Base-by-base conservation (phyloP, 352 stramenopile species). In the Phytophthora sp. region DNA sequence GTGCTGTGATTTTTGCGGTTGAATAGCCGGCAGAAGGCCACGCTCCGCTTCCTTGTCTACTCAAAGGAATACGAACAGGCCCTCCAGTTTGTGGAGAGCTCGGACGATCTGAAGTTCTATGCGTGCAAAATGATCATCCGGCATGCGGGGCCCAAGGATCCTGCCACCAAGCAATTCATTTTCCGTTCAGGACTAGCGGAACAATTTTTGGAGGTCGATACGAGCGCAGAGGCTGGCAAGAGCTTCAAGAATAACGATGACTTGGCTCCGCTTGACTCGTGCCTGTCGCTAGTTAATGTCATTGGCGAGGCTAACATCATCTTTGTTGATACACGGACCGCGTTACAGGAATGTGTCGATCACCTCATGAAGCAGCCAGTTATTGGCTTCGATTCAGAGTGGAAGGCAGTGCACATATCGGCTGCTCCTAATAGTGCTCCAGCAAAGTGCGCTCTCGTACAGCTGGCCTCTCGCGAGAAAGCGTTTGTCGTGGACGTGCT, bases 331-430 rank as follows among this genome's bases (percentile, higher is more conserved):
- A 87, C 77, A 4, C 62, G 41, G 12, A 59, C 54, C 17, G 52
- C 39, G 13, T 43, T 92, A 6, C 34, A 67, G 9, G 38, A 12
- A n/a, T 89, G 78, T 39, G 55, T 74, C 10, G 53, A 51, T 17
- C 62, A 90, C 37, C 60, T 94, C 21, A 35, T 74, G n/a, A 35
- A 41, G 2, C 70, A 83, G n/a, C 24, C 63, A 0, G 65, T 78
- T 18, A 66, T 94, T 15, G 86, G 86, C 3, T 91, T 94, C 38
- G 86, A 94, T 67, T 91, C 79, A 15, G 86, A 94, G 57, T 94
- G 86, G 86, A 90, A 88, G 26, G 60, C 77, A 7, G 57, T 74
- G n/a, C 73, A 84, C 21, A 61, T 72, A 31, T 66, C 63, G 10
- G 32, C 66, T 30, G 41, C 23, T 1, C 17, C 48, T 1, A 34